Conservation (phyloP, 805 yeast species). For the Nadsonia fulvescens region DNA sequence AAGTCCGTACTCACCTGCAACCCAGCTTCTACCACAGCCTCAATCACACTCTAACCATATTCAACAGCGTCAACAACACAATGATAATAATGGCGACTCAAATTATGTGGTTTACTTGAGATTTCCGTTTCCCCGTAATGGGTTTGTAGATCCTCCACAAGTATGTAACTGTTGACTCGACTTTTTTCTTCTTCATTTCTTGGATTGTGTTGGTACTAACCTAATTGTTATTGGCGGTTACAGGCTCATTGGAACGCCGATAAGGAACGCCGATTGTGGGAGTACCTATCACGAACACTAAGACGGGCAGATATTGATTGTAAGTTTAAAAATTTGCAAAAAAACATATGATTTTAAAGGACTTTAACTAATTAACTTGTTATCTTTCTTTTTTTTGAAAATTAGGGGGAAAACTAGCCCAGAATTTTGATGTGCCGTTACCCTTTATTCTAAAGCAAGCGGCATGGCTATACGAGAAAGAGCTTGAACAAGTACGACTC, state of each 20-base stretch:
- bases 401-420: constrained; percentile 20
- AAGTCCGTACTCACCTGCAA: too few species aligned
- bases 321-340: too few species aligned
- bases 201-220: too few species aligned
- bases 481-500: constrained; percentile 18
- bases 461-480: constrained; percentile 25
- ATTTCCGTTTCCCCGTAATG: constrained; percentile 25
- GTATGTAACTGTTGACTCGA: constrained; percentile 10
- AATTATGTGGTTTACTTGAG: constrained; percentile 30
- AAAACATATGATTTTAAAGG: too few species aligned
- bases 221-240: too few species aligned
- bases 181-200: too few species aligned
- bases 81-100: too few species aligned
- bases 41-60: too few species aligned
- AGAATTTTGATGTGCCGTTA: constrained; percentile 20
- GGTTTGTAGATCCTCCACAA: constrained; percentile 22
- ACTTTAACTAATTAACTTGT: too few species aligned
- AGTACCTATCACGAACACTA: constrained; percentile 17
- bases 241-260: constrained; percentile 17
- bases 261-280: constrained; percentile 20
- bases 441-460: constrained; percentile 24
- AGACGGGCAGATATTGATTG: constrained; percentile 19
- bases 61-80: too few species aligned
- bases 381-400: too few species aligned
- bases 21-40: too few species aligned